These are phyloP conservation scores for Borealophlyctis nickersoniae DNA, from an alignment of 192 early-diverging fungal species.

Conservation along the genomic window DNA sequence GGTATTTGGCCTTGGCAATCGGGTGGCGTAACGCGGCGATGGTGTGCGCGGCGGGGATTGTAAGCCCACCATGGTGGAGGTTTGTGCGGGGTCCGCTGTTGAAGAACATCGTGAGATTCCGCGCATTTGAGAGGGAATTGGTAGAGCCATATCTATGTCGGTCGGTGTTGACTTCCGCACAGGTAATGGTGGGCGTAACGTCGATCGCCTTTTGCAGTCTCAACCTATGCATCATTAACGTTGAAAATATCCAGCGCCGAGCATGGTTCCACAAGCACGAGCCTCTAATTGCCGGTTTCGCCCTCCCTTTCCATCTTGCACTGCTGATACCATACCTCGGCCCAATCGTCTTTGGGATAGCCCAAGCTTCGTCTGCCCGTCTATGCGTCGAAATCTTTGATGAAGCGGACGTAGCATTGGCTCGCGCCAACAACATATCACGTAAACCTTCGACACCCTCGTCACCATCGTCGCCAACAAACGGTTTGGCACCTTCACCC, in stretches of 20 bases:
- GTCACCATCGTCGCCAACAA: no score
- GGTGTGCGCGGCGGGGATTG: conserved; percentile 8
- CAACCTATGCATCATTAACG: neutral
- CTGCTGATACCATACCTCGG: conserved; percentile 26
- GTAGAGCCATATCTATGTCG: conserved; percentile 43
- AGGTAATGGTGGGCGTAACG: conserved; percentile 8
- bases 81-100: conserved; percentile 34
- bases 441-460: no score
- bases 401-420: conserved; percentile 25
- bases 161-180: conserved; percentile 18
- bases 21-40: conserved; percentile 21
- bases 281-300: conserved; percentile 33
- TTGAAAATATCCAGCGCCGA: conserved; percentile 20
- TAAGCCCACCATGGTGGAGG: conserved; percentile 31
- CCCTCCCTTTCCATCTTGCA: conserved; percentile 21
- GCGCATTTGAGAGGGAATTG: conserved; percentile 36
- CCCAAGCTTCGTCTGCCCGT: conserved; percentile 26
- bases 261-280: conserved; percentile 33
- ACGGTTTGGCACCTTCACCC: no score
- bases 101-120: conserved; percentile 20
- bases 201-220: neutral
- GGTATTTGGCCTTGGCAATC: conserved; percentile 27
- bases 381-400: conserved; percentile 36
- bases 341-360: conserved; percentile 34
- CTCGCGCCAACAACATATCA: no score